Evolutionary conservation across 352 stramenopile species (phyloP), one percentile per base, ranked within the genome.

Genomic region (Globisporangium paddicum): DNA sequence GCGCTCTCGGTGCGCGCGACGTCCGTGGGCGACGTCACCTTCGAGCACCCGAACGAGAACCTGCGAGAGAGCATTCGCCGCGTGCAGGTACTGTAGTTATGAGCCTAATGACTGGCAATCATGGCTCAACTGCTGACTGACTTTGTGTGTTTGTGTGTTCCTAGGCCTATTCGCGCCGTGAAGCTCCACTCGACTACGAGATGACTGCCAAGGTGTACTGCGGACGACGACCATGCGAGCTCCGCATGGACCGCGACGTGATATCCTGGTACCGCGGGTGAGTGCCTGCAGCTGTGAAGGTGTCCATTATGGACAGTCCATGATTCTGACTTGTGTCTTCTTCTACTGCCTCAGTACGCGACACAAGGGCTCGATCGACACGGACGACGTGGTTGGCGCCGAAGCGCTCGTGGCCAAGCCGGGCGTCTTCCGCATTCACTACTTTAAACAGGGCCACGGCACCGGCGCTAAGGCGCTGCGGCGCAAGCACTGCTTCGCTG

Each of bases 21-120:
- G 40, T 88, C 77, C n/a, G 69, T 92, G 30, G 84, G 78, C 30
- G 82, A 91, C 58, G 75, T 90, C 40, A 87, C 76, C 6, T 88
- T 93, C 55, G 77, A 89, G 47, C 79, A 85, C 47, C 77, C 80
- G 10, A 67, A 70, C 30, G 82, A 90, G 14, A 78, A 73, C 46
- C 48, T 91, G 53, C 76, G 84, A 18, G 84, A 92, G 53, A 91
- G 82, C 41, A 87, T 93, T 54, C 84, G 84, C n/a, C 79, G 79
- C 25, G 77, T 93, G 11, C 86, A 86, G 38, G 75, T 82, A 55
- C 16, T n/a, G n/a, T n/a, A n/a, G n/a, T n/a, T n/a, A n/a, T n/a
- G n/a, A n/a, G n/a, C n/a, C n/a, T n/a, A n/a, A n/a, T n/a, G n/a
- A 23, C 21, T 35, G 32, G 3, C 25, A 18, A 35, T 21, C 18